Base-by-base conservation (phyloP, 202 grass and related monocot genomes). In the Elaeis oleifera region DNA sequence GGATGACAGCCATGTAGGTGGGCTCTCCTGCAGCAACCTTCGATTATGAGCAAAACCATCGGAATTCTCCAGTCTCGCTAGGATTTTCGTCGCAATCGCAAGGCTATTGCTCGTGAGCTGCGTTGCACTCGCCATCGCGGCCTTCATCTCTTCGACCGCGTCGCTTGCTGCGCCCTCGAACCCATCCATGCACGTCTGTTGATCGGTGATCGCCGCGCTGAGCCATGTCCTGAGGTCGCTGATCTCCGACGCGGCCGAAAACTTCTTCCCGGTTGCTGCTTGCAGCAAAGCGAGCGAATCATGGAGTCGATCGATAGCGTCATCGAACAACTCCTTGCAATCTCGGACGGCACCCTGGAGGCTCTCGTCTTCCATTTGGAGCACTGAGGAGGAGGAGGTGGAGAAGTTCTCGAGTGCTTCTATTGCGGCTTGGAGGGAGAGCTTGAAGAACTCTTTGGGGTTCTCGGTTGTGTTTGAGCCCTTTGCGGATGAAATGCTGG, bases 131-230 rank as follows among this genome's bases (percentile, higher is more conserved):
- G 22, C 68, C 68, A 60, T 70, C 14, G 68, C 21, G 21, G 4
- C 55, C 68, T 60, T 55, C 68, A 70, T 23, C 56, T 50, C 29
- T 1, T 14, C 39, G 31, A 20, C n/a, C 15, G 60, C 16, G 14
- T 17, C 16, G 5, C 20, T 39, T 9, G 54, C 26, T 7, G 68
- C 59, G 20, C 68, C 68, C 44, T 70, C 68, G 68, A 70, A 70
- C 20, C 68, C 68, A 21, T 70, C 68, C 6, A 70, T 36, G 68
- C 68, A 70, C 19, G 68, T 51, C 21, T 50, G 54, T 16, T 70
- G 68, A 16, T 70, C 23, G 53, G 54, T 51, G 18, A 70, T 36
- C 36, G 56, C 68, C 36, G 55, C 68, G 36, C 68, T 70, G 20
- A 70, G 36, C 68, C 68, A 70, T 17, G 68, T 51, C 44, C 36